Percentiles rank a stretch among this genome's conserved stretches.
These are phyloP conservation scores for Backusella tuberculispora DNA, from an alignment of 192 early-diverging fungal genomes.

Conservation along the genomic window DNA sequence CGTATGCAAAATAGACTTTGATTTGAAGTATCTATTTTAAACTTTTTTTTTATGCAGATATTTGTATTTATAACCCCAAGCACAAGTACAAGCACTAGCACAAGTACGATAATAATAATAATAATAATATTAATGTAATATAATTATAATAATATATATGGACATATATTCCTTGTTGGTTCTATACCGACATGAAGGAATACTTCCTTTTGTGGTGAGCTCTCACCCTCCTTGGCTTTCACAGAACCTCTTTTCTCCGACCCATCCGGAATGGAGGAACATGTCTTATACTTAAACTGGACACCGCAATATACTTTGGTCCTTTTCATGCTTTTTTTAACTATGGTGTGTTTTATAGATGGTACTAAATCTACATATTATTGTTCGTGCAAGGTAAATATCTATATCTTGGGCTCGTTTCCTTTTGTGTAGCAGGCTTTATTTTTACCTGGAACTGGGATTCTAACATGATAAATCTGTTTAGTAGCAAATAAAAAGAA, in stretches of 20 bases:
- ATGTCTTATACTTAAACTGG: too few species aligned
- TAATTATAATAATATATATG: background rate
- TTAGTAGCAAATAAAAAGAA: too few species aligned
- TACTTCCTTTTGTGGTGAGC: slow-evolving; percentile 8
- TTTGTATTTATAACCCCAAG: too few species aligned
- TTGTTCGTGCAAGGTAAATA: background rate
- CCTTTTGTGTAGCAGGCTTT: background rate
- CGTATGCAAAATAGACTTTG: background rate
- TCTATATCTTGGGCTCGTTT: background rate
- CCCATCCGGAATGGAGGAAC: background rate
- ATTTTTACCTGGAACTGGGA: background rate
- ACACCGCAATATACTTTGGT: too few species aligned
- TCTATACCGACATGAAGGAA: slow-evolving; percentile 1
- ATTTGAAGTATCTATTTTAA: background rate
- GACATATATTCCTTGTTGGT: background rate
- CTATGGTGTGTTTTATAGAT: too few species aligned
- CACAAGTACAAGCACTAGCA: too few species aligned
- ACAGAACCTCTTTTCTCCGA: slow-evolving; percentile 7
- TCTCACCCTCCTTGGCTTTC: background rate
- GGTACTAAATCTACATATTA: background rate
- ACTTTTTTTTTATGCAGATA: too few species aligned
- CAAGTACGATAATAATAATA: background rate
- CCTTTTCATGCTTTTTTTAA: background rate
- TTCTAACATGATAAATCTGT: background rate
- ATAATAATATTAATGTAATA: background rate